Evolutionary conservation across 306 rosid genomes (phyloP).

Genomic region (Parietaria judaica): DNA sequence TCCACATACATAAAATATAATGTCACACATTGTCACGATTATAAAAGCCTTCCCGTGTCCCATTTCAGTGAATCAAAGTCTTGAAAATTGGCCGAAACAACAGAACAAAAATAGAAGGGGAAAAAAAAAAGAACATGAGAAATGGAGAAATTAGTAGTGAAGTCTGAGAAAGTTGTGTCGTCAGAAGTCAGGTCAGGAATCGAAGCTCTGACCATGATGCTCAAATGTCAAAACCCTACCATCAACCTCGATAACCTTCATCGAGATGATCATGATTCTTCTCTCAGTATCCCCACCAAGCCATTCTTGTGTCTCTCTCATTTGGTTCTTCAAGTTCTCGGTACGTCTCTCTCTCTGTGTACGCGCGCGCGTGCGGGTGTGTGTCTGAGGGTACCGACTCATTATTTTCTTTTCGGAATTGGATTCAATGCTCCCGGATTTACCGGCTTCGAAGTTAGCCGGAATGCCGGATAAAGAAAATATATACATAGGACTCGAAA

Average conservation of each 20-base stretch:
- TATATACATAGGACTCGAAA: no score
- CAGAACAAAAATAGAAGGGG: no score
- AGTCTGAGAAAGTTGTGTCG: background rate
- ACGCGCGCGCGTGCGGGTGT: no score
- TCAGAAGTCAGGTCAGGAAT: conserved; percentile 64
- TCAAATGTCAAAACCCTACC: conserved; percentile 27
- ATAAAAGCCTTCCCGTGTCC: no score
- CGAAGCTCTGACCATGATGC: conserved; percentile 49
- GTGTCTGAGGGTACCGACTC: background rate
- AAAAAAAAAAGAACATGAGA: conserved; percentile 11
- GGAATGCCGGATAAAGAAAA: no score
- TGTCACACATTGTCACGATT: no score
- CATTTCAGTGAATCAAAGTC: no score
- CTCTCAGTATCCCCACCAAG: conserved; percentile 45
- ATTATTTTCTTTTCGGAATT: background rate
- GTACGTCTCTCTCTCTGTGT: conserved; percentile 27
- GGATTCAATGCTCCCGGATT: no score
- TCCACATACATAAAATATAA: no score
- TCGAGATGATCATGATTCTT: background rate
- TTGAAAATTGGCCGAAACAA: background rate
- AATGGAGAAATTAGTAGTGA: conserved; percentile 10
- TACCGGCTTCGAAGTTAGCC: no score
- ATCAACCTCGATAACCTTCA: conserved; percentile 4
- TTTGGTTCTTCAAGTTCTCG: conserved; percentile 74
- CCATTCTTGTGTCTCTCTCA: conserved; percentile 64